Base-by-base conservation (phyloP, 805 yeast genomes). In the Candida ficus region DNA sequence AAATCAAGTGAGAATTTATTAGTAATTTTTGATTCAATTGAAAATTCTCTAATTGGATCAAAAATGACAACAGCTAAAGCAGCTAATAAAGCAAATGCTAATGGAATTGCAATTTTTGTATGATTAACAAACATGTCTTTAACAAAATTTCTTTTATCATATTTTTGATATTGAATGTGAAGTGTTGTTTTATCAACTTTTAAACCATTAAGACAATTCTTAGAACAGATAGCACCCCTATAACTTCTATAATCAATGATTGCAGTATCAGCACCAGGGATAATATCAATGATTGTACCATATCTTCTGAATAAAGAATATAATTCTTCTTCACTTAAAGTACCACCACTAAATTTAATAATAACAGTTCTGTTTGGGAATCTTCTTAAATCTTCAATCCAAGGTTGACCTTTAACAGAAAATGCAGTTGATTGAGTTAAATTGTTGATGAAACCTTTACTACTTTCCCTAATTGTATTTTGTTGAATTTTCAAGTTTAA, bases 321-420 rank as follows among this genome's bases (percentile, higher is more conserved):
- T 38, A 90, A 59, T 39, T 81, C 83, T 60, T 90, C 97, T 47
- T 88, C 95, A 0, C 83, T 73, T 43, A 91, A 63, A 6, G 79
- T 70, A 0, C 79, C 78, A 2, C 96, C 97, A 48, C 83, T 88
- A 57, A 83, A 90, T 21, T 71, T 69, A 5, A 91, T 78, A 40
- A 75, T 73, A 19, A 93, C 62, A 12, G 69, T 68, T 8, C 71
- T 63, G 39, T 83, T 78, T 8, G 95, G 95, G 48, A 72, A 75
- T 46, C 96, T 66, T 51, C 86, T 75, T 58, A 93, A 67, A 58
- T 93, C 99, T 63, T 91, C 98, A 45, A 93, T 83, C 96, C 97
- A 91, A 0, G 99, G 99, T 2, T 75, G 68, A 46, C 99, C 99
- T 51, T 83, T 81, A 1, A 93, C 97, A 1, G 84, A 80, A 54